phyloP scores from a whole-genome alignment of 805 yeast species.

The Wickerhamiella lipophila region DNA sequence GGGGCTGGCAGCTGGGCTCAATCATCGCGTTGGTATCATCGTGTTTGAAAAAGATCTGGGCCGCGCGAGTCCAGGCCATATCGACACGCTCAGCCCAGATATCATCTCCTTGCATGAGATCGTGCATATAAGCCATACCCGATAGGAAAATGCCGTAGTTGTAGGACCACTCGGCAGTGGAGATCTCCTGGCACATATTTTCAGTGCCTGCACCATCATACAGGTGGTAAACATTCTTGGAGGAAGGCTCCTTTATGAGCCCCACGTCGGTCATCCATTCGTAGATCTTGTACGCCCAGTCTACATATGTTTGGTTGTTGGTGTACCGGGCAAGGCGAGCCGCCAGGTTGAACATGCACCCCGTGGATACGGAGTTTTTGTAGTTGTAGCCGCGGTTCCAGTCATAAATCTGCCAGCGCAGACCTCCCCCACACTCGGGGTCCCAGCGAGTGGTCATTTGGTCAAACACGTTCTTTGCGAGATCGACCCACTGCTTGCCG shows the following conservation, averaged over 20 bases:
- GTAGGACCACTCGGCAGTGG: conserved; percentile 56
- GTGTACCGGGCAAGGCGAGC: conserved; percentile 78
- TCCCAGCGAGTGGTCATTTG: conserved; percentile 77
- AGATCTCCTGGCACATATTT: conserved; percentile 37
- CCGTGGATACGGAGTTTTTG: conserved; percentile 73
- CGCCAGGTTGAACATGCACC: conserved; percentile 64
- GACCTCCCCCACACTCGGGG: conserved; percentile 45
- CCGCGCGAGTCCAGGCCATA: conserved; percentile 34
- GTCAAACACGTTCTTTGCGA: conserved; percentile 71
- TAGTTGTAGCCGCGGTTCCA: conserved; percentile 83
- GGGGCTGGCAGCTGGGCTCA: conserved; percentile 58
- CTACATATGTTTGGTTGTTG: conserved; percentile 52
- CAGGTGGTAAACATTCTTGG: conserved; percentile 29
- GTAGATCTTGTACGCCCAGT: conserved; percentile 57
- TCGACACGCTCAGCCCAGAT: conserved; percentile 43
- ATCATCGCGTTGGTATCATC: conserved; percentile 40
- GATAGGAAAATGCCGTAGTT: conserved; percentile 56
- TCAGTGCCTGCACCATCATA: conserved; percentile 56
- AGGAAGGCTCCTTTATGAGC: conserved; percentile 29
- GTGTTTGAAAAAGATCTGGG: conserved; percentile 30
- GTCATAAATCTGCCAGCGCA: conserved; percentile 83
- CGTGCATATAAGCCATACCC: conserved; percentile 32
- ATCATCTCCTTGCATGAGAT: not conserved
- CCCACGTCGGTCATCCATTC: conserved; percentile 50
- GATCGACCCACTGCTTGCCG: conserved; percentile 48